phyloP scores from a whole-genome alignment of 2,329 filamentous ascomycete species.

The Trichoderma semiorbis region DNA sequence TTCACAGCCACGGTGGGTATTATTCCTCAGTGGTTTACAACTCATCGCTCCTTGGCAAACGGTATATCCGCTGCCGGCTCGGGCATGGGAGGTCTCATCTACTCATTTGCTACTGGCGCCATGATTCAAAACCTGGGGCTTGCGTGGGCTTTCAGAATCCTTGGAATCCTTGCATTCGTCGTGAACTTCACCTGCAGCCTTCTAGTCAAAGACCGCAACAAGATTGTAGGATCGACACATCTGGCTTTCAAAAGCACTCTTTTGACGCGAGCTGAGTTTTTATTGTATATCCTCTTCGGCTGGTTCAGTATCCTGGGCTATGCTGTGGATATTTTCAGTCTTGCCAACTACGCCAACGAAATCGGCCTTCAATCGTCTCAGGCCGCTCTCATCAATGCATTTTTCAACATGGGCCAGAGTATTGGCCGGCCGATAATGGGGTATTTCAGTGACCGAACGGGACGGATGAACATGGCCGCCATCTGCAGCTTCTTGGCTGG shows the following conservation, averaged over 20 bases:
- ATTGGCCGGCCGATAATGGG: slow-evolving; percentile 70
- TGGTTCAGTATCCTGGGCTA: slow-evolving; percentile 72
- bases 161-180: slow-evolving; percentile 60
- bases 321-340: slow-evolving; percentile 70
- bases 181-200: slow-evolving; percentile 63
- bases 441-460: slow-evolving; percentile 65
- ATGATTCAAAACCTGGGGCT: slow-evolving; percentile 65
- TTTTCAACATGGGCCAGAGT: slow-evolving; percentile 66
- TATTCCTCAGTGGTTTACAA: slow-evolving; percentile 71
- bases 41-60: slow-evolving; percentile 65
- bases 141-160: slow-evolving; percentile 63
- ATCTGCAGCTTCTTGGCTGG: slow-evolving; percentile 62
- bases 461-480: slow-evolving; percentile 69
- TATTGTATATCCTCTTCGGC: slow-evolving; percentile 63
- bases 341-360: slow-evolving; percentile 68
- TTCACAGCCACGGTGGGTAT: slow-evolving; percentile 68
- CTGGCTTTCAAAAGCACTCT: slow-evolving; percentile 62
- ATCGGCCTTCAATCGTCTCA: slow-evolving; percentile 65
- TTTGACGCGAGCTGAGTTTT: slow-evolving; percentile 59
- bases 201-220: slow-evolving; percentile 68
- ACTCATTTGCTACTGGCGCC: slow-evolving; percentile 63
- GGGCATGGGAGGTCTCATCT: slow-evolving; percentile 70
- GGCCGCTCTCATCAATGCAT: slow-evolving; percentile 67
- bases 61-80: slow-evolving; percentile 66
- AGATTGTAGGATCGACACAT: slow-evolving; percentile 64